phyloP scores from a whole-genome alignment of 805 yeast genomes.

The Saturnispora kantuleensis region DNA sequence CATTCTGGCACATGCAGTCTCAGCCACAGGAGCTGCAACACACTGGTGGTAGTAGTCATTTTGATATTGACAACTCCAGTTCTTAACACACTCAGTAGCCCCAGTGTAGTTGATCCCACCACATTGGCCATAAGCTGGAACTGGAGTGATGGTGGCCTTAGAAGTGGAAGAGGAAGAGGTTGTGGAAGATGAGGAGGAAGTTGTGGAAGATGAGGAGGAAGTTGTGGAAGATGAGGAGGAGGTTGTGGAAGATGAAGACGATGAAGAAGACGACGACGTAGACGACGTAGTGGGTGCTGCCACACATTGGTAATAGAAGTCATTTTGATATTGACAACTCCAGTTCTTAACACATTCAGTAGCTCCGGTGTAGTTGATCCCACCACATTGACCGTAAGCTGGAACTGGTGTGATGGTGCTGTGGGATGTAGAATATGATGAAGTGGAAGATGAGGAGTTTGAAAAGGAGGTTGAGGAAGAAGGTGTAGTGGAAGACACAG shows the following conservation, averaged over 20 bases:
- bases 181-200: constrained; percentile 2
- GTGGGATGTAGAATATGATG: neutral
- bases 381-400: constrained; percentile 21
- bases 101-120: constrained; percentile 18
- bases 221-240: constrained; percentile 6
- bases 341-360: constrained; percentile 17
- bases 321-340: constrained; percentile 18
- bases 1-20: constrained; percentile 10
- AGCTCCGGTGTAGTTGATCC: constrained; percentile 14
- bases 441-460: neutral
- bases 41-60: constrained; percentile 23
- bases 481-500: constrained; percentile 2
- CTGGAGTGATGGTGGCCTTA: neutral
- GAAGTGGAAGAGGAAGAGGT: neutral
- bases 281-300: constrained; percentile 6
- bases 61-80: constrained; percentile 18
- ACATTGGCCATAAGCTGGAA: constrained; percentile 17
- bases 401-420: constrained; percentile 1
- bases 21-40: constrained; percentile 8
- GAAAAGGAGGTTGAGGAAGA: constrained; percentile 8
- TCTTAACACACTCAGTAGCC: constrained; percentile 16
- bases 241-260: constrained; percentile 8
- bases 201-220: neutral
- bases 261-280: neutral
- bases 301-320: constrained; percentile 22